Percentiles rank a stretch among this genome's conserved stretches.
Evolutionary conservation across 2,329 filamentous ascomycete species (phyloP).

Genomic region (Epicoccum nigrum): DNA sequence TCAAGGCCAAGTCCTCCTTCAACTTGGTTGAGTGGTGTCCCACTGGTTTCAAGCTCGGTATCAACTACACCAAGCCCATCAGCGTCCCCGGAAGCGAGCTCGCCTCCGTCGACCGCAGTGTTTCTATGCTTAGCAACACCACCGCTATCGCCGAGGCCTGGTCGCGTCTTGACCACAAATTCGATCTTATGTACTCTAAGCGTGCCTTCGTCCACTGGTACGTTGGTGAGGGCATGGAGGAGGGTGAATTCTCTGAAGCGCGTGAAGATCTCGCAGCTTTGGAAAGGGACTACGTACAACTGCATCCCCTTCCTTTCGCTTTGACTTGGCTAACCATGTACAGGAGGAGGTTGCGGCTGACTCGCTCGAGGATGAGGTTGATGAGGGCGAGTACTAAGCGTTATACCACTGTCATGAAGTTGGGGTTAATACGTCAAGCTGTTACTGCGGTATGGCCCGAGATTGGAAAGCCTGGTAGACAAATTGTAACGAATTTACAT

Average conservation of each 20-base stretch:
- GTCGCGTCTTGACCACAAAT: constrained; percentile 75
- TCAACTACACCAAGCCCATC: constrained; percentile 80
- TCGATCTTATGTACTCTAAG: constrained; percentile 81
- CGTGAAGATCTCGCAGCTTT: constrained; percentile 84
- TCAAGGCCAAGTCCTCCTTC: constrained; percentile 75
- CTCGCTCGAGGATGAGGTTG: constrained; percentile 62
- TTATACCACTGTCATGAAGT: constrained; percentile 34
- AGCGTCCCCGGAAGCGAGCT: constrained; percentile 96
- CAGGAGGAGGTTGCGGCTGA: constrained; percentile 84
- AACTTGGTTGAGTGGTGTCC: constrained; percentile 79
- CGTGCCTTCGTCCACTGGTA: constrained; percentile 80
- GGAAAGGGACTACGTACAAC: constrained; percentile 74
- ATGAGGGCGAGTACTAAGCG: constrained; percentile 57
- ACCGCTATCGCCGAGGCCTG: constrained; percentile 76
- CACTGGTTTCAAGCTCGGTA: constrained; percentile 76
- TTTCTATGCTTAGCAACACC: constrained; percentile 79
- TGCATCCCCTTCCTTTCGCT: not conserved
- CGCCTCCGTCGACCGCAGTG: constrained; percentile 96
- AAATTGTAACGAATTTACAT: constrained; percentile 2
- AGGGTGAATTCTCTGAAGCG: constrained; percentile 87
- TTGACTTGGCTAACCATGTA: constrained; percentile 3
- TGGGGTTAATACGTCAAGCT: constrained; percentile 20
- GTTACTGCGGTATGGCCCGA: constrained; percentile 6
- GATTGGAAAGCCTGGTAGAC: constrained; percentile 12
- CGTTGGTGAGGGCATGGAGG: constrained; percentile 90